Base-by-base conservation (phyloP, 192 early-diverging fungal species). In the Coemansia sp. region DNA sequence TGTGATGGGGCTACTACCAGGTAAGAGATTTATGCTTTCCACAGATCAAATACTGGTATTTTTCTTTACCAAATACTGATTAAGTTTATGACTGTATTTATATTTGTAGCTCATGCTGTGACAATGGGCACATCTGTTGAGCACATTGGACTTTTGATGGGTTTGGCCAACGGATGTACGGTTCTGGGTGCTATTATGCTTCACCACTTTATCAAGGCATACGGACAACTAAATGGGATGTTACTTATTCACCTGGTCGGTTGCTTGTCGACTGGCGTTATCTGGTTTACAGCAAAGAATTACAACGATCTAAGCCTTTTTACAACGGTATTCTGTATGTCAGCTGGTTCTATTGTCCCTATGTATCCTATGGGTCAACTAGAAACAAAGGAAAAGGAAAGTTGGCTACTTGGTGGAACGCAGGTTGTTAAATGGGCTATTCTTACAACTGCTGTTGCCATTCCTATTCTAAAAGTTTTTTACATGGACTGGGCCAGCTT, bases 341-440 rank as follows among this genome's bases (percentile, higher is more conserved):
- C 77, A 0, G 77, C 68, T 5, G 77, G 77, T 24, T 79, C 77
- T 7, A 38, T 79, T 57, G 77, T 79, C 19, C 77, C 77, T 23
- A 79, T 79, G 77, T 79, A 73, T 64, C 77, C 77, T 31, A 50
- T 74, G 60, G 77, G 77, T 7, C 64, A 79, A 41, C 56, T 79
- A 1, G 77, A 79, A 10, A 65, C 28, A 51, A 67, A 67, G 30
- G 77, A 79, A 26, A 79, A 79, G 38, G 77, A 79, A 22, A 79
- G 77, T 49, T 69, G 64, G 68, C 57, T 79, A 19, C 62, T 79
- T 34, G 77, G 77, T 18, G 67, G 71, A 4, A 70, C 77, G 0
- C 77, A 79, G 16, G 64, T 79, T 1, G 64, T 79, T 3, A 79
- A 79, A 41, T 79, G 77, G 77, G 71, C 65, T 5, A 69, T 65